Evolutionary conservation across 2,329 filamentous ascomycete genomes (phyloP), one percentile per base, ranked within the genome.

Genomic region (Penicillium sp.): DNA sequence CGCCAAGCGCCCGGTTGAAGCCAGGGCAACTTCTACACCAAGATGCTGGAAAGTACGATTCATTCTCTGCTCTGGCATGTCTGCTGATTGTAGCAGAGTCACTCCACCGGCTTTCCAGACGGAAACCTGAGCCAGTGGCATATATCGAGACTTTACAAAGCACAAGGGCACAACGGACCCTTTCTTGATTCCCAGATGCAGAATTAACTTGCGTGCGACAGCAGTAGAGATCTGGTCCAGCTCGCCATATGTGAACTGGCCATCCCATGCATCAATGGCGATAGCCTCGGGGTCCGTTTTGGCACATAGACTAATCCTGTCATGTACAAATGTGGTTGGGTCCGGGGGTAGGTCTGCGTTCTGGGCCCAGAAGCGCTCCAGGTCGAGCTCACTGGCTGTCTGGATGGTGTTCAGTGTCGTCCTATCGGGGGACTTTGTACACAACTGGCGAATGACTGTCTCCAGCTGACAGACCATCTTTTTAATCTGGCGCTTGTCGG

Each of bases 61-160:
- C 45, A 48, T 48, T 23, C 45, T 48, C 29, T 48, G n/a, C 45
- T 48, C 45, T 17, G 45, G 45, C 29, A 48, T 48, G 4, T 48
- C 45, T 21, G 29, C 45, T 23, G 45, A 48, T 17, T 48, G 45
- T 48, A 48, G 13, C 27, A 48, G 19, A 15, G 45, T 48, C 31
- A 48, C n/a, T 48, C 12, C 45, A 12, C 45, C 45, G 4, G 45
- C 45, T 23, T 48, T 48, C 45, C 45, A 48, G 7, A 35, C 29
- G 2, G 45, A 7, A 35, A 48, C 19, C 13, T 48, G 45, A 15
- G 45, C 45, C 8, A 48, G 13, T 17, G 45, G 45, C 45, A 35
- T 48, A 31, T 21, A 48, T 23, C 45, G 27, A 21, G 29, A 35
- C 27, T 48, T 48, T 4, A 48, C 45, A 48, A 48, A 48, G 29